Evolutionary conservation across 495 filamentous ascomycete genomes (phyloP), one percentile per base, ranked within the genome.

Genomic region (Choiromyces venosus): DNA sequence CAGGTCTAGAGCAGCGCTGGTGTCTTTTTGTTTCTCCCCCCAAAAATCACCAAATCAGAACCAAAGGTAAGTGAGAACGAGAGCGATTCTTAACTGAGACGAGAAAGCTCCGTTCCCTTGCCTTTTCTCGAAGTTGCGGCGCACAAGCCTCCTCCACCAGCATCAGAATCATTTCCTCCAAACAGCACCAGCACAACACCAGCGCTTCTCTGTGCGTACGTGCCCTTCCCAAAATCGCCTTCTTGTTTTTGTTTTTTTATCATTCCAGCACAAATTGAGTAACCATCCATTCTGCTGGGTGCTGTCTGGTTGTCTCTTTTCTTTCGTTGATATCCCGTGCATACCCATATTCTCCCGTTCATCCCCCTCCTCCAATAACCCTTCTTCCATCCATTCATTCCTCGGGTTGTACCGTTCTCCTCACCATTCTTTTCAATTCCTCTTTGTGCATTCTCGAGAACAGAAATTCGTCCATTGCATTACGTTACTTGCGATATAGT

Each of bases 71-170:
- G n/a, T 25, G 9, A 1, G n/a, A 61, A 18, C 14, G 25, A 12
- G 52, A 33, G 52, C 25, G 52, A 61, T 61, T 56, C 52, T 29
- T 61, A 61, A 61, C 25, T 61, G 12, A 33, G 25, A 61, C 29
- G 52, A 61, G 52, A 33, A 61, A 61, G 25, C 25, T 33, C 52
- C 46, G 70, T 74, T 77, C 73, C 74, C 75, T 77, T 77, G 73
- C 75, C 74, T 77, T 69, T 77, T 77, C 75, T 77, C 75, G 66
- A 77, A 77, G 52, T 21, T 74, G 69, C 77, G 67, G 74, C 72
- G 75, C 75, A 77, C 75, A 77, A 77, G 75, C 75, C 75, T 66
- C 74, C 74, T 61, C 66, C 66, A 74, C 52, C 25, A 16, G 25
- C 2, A 33, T 16, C 42, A 46, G 42, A 46, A 21, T 46, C 12